Evolutionary conservation across 2,329 filamentous ascomycete species (phyloP), one percentile per base, ranked within the genome.

Genomic region (Conoideocrella luteorostrata): DNA sequence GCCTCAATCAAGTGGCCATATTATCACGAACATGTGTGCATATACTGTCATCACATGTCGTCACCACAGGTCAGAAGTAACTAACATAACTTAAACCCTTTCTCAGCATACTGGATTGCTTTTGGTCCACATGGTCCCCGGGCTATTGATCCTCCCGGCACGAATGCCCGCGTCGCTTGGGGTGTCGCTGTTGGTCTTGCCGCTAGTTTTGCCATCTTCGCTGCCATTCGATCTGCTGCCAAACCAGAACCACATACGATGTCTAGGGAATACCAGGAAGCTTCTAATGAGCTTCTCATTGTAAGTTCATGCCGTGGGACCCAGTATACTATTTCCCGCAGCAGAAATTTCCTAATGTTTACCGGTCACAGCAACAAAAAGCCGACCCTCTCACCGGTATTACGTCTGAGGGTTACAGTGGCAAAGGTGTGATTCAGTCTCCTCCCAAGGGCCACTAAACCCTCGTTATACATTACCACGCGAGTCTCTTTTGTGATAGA

Each of bases 181-280:
- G 86, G 89, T 69, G 84, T 87, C 46, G 62, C 74, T 49, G 66
- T 83, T 58, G 85, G 87, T 60, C 60, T 94, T 53, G 72, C 69
- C 50, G 77, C 74, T 58, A 84, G 83, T 54, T 68, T 85, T 56
- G 77, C 69, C 52, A 49, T 96, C 67, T 97, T 97, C 74, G 73
- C 72, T 58, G 50, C 68, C 58, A 78, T 86, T 64, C 86, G 90
- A 60, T 54, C 77, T 55, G 83, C 87, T 65, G 88, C 86, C 59
- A 77, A 79, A 64, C 78, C 80, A 48, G 61, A 78, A 51, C 93
- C 93, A 55, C 74, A 75, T 67, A 95, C 91, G 60, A 95, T 98
- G 90, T 91, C 76, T 72, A 86, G 88, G 77, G 93, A 98, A 72
- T 97, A 86, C 81, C 88, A 98, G 75, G 89, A 97, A 75, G 85